Percentiles rank a stretch among this genome's conserved stretches.
Conservation (phyloP, 192 early-diverging fungal genomes). For the Mortierella alpina region DNA sequence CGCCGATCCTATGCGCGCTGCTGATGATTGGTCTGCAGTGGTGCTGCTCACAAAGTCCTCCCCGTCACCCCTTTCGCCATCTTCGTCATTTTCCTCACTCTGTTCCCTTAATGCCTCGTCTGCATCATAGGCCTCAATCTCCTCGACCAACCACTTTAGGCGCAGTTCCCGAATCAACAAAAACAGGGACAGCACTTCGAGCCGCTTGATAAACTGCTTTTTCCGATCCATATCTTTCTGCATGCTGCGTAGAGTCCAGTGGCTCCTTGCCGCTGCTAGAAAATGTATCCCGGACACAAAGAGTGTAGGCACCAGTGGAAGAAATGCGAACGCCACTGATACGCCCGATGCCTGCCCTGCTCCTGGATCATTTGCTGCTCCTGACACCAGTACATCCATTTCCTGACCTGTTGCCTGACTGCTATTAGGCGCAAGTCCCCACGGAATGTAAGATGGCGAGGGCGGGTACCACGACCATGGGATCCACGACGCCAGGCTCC, state of each 20-base stretch:
- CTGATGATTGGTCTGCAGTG: background rate
- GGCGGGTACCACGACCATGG: background rate
- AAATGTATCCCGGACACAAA: slow-evolving; percentile 25
- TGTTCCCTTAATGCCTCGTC: background rate
- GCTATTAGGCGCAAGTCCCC: background rate
- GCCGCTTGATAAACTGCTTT: background rate
- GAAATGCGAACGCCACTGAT: slow-evolving; percentile 1
- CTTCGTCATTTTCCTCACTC: background rate
- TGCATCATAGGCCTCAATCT: slow-evolving; percentile 14
- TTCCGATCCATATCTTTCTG: background rate
- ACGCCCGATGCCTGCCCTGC: background rate
- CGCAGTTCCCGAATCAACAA: slow-evolving; percentile 18
- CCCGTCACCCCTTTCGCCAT: background rate
- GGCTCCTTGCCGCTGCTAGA: slow-evolving; percentile 1
- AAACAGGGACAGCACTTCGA: slow-evolving; percentile 3
- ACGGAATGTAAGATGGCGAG: background rate
- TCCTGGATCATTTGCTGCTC: background rate
- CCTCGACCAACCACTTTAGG: slow-evolving; percentile 17
- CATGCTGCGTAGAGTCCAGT: slow-evolving; percentile 6
- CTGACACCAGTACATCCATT: background rate
- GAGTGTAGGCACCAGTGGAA: slow-evolving; percentile 21
- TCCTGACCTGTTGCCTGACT: background rate
- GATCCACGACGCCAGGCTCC: background rate
- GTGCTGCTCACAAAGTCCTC: background rate
- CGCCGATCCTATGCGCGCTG: no score